Evolutionary conservation across 192 early-diverging fungal genomes (phyloP).

Genomic region (Entomortierella lignicola): DNA sequence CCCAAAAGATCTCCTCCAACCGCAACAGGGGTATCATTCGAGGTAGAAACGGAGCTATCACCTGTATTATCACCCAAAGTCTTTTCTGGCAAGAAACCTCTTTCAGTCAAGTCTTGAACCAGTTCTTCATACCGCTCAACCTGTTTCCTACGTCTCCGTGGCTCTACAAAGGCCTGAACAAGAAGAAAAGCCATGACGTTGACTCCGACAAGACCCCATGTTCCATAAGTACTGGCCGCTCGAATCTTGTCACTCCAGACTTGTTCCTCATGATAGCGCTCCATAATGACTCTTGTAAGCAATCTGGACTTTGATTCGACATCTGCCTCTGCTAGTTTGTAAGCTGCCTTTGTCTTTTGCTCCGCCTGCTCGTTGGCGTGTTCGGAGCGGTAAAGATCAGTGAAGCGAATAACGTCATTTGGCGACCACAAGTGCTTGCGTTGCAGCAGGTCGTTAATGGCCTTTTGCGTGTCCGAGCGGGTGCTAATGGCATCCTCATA

Average conservation of each 20-base stretch:
- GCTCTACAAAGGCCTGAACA: constrained; percentile 82
- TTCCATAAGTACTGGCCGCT: constrained; percentile 77
- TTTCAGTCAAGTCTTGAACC: constrained; percentile 43
- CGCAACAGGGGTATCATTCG: constrained; percentile 3
- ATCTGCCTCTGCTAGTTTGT: constrained; percentile 65
- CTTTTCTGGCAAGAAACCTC: constrained; percentile 39
- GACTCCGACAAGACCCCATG: constrained; percentile 71
- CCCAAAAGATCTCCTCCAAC: constrained; percentile 43
- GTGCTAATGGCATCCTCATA: constrained; percentile 69
- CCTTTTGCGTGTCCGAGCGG: constrained; percentile 74
- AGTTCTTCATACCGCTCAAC: constrained; percentile 75
- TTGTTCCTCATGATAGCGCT: constrained; percentile 86
- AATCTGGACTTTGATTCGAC: constrained; percentile 74
- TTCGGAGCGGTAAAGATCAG: constrained; percentile 78
- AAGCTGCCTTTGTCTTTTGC: constrained; percentile 54
- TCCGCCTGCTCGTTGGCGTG: constrained; percentile 71
- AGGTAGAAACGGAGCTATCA: background rate
- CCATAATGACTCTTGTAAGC: constrained; percentile 75
- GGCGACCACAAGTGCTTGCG: constrained; percentile 82
- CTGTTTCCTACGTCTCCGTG: constrained; percentile 72
- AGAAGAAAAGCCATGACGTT: constrained; percentile 74
- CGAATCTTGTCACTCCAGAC: constrained; percentile 91
- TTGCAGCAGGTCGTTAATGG: constrained; percentile 81
- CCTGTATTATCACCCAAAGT: background rate
- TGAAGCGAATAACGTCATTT: constrained; percentile 80